Conservation (phyloP, 2,329 filamentous ascomycete genomes). For the Tolypocladium paradoxum region DNA sequence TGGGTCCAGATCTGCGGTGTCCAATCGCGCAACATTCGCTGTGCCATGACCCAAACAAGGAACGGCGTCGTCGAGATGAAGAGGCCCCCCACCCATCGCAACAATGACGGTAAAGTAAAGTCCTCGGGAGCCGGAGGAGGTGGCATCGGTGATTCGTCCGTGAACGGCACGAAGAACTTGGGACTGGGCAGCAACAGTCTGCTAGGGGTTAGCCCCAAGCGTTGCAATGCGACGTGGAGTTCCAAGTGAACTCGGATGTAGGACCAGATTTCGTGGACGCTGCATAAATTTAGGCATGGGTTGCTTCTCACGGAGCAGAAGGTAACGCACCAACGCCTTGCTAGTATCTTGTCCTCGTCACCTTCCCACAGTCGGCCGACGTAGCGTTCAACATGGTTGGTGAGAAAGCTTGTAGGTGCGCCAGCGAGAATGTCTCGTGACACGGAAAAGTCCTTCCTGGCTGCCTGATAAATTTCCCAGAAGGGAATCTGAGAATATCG, state of each 20-base stretch:
- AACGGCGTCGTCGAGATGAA: slow-evolving; percentile 36
- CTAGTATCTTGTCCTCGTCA: slow-evolving; percentile 10
- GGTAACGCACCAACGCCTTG: slow-evolving; percentile 16
- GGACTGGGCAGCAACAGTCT: slow-evolving; percentile 30
- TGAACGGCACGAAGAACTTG: slow-evolving; percentile 45
- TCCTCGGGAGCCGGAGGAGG: slow-evolving; percentile 31
- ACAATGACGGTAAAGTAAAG: slow-evolving; percentile 25
- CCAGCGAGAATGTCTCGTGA: slow-evolving; percentile 20
- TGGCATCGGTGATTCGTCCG: slow-evolving; percentile 36
- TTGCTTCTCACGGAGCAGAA: not conserved
- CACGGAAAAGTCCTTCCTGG: slow-evolving; percentile 18
- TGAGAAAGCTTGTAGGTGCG: slow-evolving; percentile 17
- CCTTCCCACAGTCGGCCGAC: slow-evolving; percentile 14
- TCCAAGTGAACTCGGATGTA: slow-evolving; percentile 41
- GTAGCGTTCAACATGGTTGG: slow-evolving; percentile 16
- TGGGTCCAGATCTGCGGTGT: slow-evolving; percentile 24
- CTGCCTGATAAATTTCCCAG: slow-evolving; percentile 26
- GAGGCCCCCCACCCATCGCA: slow-evolving; percentile 31
- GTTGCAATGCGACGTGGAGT: slow-evolving; percentile 41
- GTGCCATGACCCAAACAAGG: slow-evolving; percentile 32
- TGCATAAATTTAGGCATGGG: slow-evolving; percentile 9
- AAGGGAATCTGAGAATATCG: slow-evolving; percentile 38
- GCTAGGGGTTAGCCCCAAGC: slow-evolving; percentile 34
- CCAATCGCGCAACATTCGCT: slow-evolving; percentile 24
- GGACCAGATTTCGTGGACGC: slow-evolving; percentile 21